Evolutionary conservation across 768 basidiomycete genomes (phyloP).

Genomic region (Rhizopogon sp.): DNA sequence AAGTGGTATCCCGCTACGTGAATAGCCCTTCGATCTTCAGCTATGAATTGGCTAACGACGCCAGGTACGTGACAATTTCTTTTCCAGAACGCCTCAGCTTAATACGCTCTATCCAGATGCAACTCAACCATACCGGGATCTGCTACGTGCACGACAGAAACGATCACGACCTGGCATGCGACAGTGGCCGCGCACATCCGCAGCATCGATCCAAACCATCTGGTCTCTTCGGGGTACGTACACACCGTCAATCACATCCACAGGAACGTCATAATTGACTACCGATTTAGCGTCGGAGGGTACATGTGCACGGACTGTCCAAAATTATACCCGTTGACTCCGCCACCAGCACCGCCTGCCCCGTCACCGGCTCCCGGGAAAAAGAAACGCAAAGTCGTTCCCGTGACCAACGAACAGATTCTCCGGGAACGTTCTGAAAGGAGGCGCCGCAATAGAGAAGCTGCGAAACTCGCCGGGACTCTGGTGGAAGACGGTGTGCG

Average conservation of each 20-base stretch:
- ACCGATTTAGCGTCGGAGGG: constrained; percentile 36
- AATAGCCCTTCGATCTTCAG: constrained; percentile 46
- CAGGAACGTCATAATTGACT: constrained; percentile 13
- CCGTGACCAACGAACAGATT: constrained; percentile 43
- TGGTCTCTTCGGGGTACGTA: constrained; percentile 57
- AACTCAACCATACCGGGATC: constrained; percentile 47
- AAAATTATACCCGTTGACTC: constrained; percentile 43
- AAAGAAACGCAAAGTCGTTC: constrained; percentile 32
- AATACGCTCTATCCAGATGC: constrained; percentile 35
- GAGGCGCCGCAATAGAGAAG: constrained; percentile 38
- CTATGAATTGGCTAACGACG: constrained; percentile 67
- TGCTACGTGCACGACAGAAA: constrained; percentile 40
- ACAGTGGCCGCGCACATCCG: constrained; percentile 40
- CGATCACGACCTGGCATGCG: constrained; percentile 55
- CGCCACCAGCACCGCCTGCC: constrained; percentile 31
- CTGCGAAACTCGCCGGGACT: constrained; percentile 29
- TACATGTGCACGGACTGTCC: constrained; percentile 54
- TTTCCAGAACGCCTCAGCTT: background rate
- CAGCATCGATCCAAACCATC: constrained; percentile 54
- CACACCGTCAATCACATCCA: background rate
- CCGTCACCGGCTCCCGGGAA: constrained; percentile 35
- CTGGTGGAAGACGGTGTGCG: constrained; percentile 35
- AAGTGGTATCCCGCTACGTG: constrained; percentile 51
- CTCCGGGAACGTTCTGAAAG: constrained; percentile 44
- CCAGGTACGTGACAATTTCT: constrained; percentile 35